A percentile compares a stretch with the other conserved stretches of the same genome.
Evolutionary conservation across 2,329 filamentous ascomycete genomes (phyloP).

Genomic region (Botrytis cinerea): DNA sequence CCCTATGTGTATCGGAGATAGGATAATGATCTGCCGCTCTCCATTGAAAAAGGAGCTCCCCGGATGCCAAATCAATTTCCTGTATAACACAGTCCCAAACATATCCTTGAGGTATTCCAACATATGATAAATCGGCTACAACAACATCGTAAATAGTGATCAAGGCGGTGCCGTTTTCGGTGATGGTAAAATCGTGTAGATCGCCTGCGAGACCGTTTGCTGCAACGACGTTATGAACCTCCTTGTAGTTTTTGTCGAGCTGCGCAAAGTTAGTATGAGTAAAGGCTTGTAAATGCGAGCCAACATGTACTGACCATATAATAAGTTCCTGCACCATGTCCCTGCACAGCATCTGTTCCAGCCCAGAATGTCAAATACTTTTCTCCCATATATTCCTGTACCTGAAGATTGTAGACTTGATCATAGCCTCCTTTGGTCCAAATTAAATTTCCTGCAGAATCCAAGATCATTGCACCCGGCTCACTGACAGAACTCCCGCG

Average conservation of each 20-base stretch:
- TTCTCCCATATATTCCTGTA: constrained; percentile 48
- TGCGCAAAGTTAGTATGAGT: constrained; percentile 15
- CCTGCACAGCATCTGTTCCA: constrained; percentile 49
- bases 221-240: constrained; percentile 44
- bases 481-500: constrained; percentile 41
- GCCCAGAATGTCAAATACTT: constrained; percentile 52
- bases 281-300: not conserved
- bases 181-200: constrained; percentile 55
- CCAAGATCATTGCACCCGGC: constrained; percentile 48
- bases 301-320: constrained; percentile 46
- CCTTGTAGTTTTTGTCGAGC: constrained; percentile 40
- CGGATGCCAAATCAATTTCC: constrained; percentile 47
- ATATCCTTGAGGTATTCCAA: constrained; percentile 50
- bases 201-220: constrained; percentile 32
- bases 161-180: constrained; percentile 54
- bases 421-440: constrained; percentile 46
- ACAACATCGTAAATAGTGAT: constrained; percentile 57
- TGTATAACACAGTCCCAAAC: constrained; percentile 60
- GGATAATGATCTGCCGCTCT: constrained; percentile 51
- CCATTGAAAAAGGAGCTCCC: constrained; percentile 60
- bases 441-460: constrained; percentile 47
- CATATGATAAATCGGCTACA: constrained; percentile 48
- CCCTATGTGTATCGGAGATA: constrained; percentile 44
- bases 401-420: constrained; percentile 49
- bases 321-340: constrained; percentile 50